Percentiles rank a stretch among this genome's conserved stretches.
Evolutionary conservation across 2,329 filamentous ascomycete genomes (phyloP).

Genomic region (Colletotrichum echinochloae): DNA sequence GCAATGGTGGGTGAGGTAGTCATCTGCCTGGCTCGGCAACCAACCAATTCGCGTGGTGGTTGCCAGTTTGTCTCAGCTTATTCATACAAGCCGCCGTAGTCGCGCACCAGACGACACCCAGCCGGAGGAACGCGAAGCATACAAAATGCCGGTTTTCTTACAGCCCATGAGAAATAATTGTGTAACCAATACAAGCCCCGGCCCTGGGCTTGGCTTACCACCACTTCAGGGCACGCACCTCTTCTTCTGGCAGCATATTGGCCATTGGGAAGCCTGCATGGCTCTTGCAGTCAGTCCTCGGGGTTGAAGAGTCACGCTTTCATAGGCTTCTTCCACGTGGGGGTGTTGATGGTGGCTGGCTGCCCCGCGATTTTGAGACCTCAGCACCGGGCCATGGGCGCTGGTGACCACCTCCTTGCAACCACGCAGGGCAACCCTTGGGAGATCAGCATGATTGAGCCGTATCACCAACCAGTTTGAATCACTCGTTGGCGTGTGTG

Average conservation of each 20-base stretch:
- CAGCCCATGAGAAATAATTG: conserved; percentile 9
- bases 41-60: conserved; percentile 35
- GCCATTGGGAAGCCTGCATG: conserved; percentile 10
- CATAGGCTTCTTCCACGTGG: conserved; percentile 42
- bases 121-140: conserved; percentile 34
- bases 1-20: conserved; percentile 30
- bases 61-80: conserved; percentile 40
- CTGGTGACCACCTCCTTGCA: conserved; percentile 44
- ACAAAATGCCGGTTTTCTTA: conserved; percentile 32
- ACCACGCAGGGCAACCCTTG: conserved; percentile 46
- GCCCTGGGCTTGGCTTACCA: conserved; percentile 34
- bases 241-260: conserved; percentile 7
- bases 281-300: conserved; percentile 13
- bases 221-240: conserved; percentile 21
- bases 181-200: conserved; percentile 13
- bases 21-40: conserved; percentile 34
- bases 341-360: conserved; percentile 38
- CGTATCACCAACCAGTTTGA: conserved; percentile 27
- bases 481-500: conserved; percentile 28
- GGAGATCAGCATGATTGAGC: conserved; percentile 32
- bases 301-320: conserved; percentile 31
- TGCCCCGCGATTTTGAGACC: conserved; percentile 39
- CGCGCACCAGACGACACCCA: conserved; percentile 37
- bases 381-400: conserved; percentile 40
- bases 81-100: conserved; percentile 39